These are phyloP conservation scores for Cladorrhinum sp. DNA, from an alignment of 2,329 filamentous ascomycete genomes.

Conservation along the genomic window DNA sequence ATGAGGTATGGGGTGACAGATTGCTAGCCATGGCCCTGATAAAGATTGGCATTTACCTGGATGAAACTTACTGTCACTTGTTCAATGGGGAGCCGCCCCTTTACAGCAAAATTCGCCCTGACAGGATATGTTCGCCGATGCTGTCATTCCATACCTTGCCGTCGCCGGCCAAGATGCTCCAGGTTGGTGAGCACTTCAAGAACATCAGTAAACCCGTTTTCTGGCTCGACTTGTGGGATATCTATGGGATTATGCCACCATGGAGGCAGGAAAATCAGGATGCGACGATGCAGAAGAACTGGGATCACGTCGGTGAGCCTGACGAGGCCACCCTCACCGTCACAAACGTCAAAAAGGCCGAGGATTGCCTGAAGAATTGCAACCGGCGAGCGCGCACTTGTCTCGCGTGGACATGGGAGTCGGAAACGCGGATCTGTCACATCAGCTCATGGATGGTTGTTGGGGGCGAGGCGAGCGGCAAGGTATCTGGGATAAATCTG, in stretches of 20 bases:
- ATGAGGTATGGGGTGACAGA: slow-evolving; percentile 53
- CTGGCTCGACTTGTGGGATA: slow-evolving; percentile 50
- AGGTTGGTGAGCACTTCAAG: slow-evolving; percentile 42
- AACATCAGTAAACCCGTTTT: slow-evolving; percentile 40
- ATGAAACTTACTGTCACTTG: slow-evolving; percentile 51
- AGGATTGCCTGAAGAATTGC: slow-evolving; percentile 20
- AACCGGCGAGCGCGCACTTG: slow-evolving; percentile 15
- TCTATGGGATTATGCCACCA: slow-evolving; percentile 42
- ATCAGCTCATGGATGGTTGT: slow-evolving; percentile 29
- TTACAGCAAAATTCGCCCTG: slow-evolving; percentile 47
- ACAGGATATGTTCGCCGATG: slow-evolving; percentile 53
- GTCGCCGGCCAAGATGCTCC: slow-evolving; percentile 43
- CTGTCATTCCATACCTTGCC: slow-evolving; percentile 53
- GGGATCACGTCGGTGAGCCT: slow-evolving; percentile 50
- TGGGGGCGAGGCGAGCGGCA: slow-evolving; percentile 16
- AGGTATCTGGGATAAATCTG: slow-evolving; percentile 21
- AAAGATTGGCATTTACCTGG: slow-evolving; percentile 52
- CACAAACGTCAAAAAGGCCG: slow-evolving; percentile 16
- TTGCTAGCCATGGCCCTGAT: slow-evolving; percentile 53
- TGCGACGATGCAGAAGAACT: slow-evolving; percentile 37
- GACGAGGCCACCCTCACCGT: slow-evolving; percentile 41
- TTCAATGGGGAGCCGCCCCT: slow-evolving; percentile 55
- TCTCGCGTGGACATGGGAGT: slow-evolving; percentile 28
- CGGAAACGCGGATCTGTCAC: slow-evolving; percentile 14
- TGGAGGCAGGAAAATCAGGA: slow-evolving; percentile 28